Base-by-base conservation (phyloP, 2,329 filamentous ascomycete genomes). In the Aspergillus sp. region DNA sequence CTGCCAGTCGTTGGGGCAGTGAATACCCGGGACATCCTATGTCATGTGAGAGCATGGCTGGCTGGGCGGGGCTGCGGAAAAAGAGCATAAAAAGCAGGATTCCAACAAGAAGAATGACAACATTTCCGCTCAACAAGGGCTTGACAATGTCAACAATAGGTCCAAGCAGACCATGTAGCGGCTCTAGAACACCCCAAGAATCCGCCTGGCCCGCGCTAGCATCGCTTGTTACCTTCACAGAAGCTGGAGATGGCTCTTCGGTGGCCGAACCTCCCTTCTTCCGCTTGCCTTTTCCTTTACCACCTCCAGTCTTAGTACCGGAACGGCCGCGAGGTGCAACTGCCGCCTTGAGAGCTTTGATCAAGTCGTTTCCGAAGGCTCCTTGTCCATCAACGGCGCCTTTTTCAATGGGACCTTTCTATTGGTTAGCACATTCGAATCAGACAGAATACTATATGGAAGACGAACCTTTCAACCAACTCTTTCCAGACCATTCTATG, bases 401-500 rank as follows among this genome's bases (percentile, higher is more conserved):
- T 65, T 95, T 96, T 64, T 98, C 93, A 55, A 98, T 98, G 2
- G 93, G 88, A 50, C 87, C 90, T 95, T 19, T 19, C 19, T 19
- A 19, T 19, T 19, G 19, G 19, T 19, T 19, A 19, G 19, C 19
- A 19, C 2, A 19, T 19, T 19, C 19, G 19, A 19, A 19, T 19
- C 19, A 19, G 19, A 19, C 19, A 19, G 19, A 19, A 19, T 19
- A 19, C 19, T 19, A 19, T 19, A 19, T 19, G 19, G 19, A 19
- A 2, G 19, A 19, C 19, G 19, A 19, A 94, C 90, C 88, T 73
- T 93, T 96, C 37, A 98, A 72, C 93, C 93, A 98, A 72, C 90
- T 96, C 76, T 97, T 98, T 56, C 90, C 90, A 4, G 85, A 85
- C 94, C 94, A 98, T 61, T 98, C 94, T 35, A 96, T 87, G 2